Evolutionary conservation across 176 grass and related monocot genomes (phyloP).

Genomic region (Rhipidocladum racemiflorum): DNA sequence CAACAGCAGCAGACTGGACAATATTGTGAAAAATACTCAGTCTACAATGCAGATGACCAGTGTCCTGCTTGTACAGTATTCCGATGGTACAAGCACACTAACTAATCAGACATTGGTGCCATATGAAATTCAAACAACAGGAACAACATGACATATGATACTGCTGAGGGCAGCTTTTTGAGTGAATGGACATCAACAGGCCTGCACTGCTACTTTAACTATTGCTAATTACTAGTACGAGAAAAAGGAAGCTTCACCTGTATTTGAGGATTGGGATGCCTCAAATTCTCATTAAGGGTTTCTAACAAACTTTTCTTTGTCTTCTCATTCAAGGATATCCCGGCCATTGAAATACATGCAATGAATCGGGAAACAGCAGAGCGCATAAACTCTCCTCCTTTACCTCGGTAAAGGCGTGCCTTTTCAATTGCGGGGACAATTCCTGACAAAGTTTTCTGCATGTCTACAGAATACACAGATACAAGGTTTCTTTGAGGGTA

Average conservation of each 20-base stretch:
- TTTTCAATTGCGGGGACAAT: slow-evolving; percentile 94
- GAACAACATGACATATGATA: not conserved
- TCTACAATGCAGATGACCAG: slow-evolving; percentile 16
- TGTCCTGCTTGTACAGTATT: not conserved
- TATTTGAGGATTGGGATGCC: slow-evolving; percentile 92
- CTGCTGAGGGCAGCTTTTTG: not conserved
- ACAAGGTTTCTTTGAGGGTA: slow-evolving; percentile 9
- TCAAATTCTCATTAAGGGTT: slow-evolving; percentile 95
- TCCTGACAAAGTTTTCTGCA: slow-evolving; percentile 71
- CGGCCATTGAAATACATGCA: slow-evolving; percentile 77
- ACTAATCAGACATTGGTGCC: slow-evolving; percentile 1
- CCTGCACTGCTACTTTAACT: not conserved
- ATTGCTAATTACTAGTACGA: not conserved
- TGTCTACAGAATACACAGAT: slow-evolving; percentile 51
- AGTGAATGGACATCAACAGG: not conserved
- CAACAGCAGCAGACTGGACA: slow-evolving; percentile 72
- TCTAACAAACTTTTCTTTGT: slow-evolving; percentile 80
- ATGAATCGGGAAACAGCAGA: slow-evolving; percentile 87
- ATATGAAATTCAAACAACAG: slow-evolving; percentile 10
- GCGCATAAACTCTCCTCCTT: slow-evolving; percentile 98
- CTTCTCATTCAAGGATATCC: slow-evolving; percentile 81
- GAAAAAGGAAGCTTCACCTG: too few species aligned
- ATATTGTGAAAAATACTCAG: slow-evolving; percentile 36
- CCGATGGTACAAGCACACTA: not conserved
- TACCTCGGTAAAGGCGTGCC: slow-evolving; percentile 89